These are phyloP conservation scores for Helicocarpus griseus DNA, from an alignment of 2,329 filamentous ascomycete genomes.

Conservation along the genomic window DNA sequence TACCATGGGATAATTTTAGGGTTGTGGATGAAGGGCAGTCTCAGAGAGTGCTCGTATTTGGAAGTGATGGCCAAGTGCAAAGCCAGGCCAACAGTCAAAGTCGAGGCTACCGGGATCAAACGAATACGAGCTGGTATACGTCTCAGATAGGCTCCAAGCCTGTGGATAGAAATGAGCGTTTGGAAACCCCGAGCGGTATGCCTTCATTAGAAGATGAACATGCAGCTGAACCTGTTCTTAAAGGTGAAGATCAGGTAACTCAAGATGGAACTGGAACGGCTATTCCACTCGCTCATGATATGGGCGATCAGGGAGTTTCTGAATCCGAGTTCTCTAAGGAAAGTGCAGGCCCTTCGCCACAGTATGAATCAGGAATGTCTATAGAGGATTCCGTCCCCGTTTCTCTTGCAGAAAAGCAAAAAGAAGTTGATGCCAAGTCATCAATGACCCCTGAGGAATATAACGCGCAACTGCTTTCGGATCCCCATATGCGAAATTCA, in stretches of 20 bases:
- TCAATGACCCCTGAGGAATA: constrained; percentile 82
- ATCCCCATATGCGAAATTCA: constrained; percentile 77
- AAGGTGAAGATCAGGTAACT: not conserved
- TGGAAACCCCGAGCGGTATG: not conserved
- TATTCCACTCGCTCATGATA: not conserved
- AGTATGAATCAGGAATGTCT: too few relatives aligned
- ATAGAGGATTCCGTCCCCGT: too few relatives aligned
- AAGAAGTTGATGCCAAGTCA: not conserved
- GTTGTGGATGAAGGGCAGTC: constrained; percentile 74
- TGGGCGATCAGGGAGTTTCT: not conserved
- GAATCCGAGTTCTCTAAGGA: not conserved
- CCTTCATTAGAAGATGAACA: not conserved
- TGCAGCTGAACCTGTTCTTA: not conserved
- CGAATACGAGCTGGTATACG: constrained; percentile 72
- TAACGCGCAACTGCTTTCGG: constrained; percentile 72
- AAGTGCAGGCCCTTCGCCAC: not conserved
- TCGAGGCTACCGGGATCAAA: constrained; percentile 69
- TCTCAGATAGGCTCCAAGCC: constrained; percentile 49
- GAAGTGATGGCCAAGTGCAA: constrained; percentile 49
- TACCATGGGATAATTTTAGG: constrained; percentile 80
- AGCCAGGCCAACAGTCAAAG: constrained; percentile 54
- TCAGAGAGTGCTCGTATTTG: constrained; percentile 65
- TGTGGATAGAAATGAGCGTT: not conserved
- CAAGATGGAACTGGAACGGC: not conserved
- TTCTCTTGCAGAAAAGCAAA: not conserved